Evolutionary conservation across 192 early-diverging fungal genomes (phyloP).

Genomic region (Allomyces macrogynus): DNA sequence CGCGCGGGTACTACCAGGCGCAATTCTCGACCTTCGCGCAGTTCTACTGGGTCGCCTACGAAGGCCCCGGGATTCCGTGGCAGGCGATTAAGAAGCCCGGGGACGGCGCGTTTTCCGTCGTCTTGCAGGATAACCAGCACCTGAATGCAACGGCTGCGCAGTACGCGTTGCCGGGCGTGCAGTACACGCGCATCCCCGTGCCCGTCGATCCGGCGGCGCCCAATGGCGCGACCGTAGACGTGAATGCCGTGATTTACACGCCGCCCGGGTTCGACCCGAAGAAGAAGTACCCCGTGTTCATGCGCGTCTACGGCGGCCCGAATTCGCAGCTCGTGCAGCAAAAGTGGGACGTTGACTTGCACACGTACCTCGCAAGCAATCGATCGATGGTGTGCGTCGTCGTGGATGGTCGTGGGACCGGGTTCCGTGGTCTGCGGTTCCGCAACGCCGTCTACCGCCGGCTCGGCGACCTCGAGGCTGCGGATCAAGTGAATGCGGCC

Average conservation of each 20-base stretch:
- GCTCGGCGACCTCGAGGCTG: slow-evolving; percentile 60
- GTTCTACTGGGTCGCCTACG: slow-evolving; percentile 58
- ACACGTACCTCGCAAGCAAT: slow-evolving; percentile 39
- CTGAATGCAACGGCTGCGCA: slow-evolving; percentile 21
- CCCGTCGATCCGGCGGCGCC: not conserved
- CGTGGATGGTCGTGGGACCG: slow-evolving; percentile 76
- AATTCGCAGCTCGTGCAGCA: slow-evolving; percentile 58
- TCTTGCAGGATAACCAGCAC: slow-evolving; percentile 36
- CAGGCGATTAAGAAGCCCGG: slow-evolving; percentile 36
- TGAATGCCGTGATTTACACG: slow-evolving; percentile 62
- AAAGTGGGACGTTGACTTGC: slow-evolving; percentile 45
- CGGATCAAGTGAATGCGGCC: slow-evolving; percentile 77
- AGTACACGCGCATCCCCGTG: slow-evolving; percentile 19
- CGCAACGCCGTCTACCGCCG: slow-evolving; percentile 48
- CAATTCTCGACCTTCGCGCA: slow-evolving; percentile 48
- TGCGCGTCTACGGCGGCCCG: slow-evolving; percentile 80
- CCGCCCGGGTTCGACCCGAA: slow-evolving; percentile 57
- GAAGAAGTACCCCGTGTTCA: slow-evolving; percentile 65
- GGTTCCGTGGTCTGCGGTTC: slow-evolving; percentile 62
- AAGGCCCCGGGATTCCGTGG: slow-evolving; percentile 68
- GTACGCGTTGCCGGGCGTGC: slow-evolving; percentile 37
- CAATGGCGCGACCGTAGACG: slow-evolving; percentile 9
- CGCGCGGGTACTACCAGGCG: slow-evolving; percentile 38
- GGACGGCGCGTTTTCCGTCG: slow-evolving; percentile 26
- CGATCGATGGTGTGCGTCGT: slow-evolving; percentile 13